phyloP scores from a whole-genome alignment of 2,329 filamentous ascomycete species.

The Hypoxylon sp. region DNA sequence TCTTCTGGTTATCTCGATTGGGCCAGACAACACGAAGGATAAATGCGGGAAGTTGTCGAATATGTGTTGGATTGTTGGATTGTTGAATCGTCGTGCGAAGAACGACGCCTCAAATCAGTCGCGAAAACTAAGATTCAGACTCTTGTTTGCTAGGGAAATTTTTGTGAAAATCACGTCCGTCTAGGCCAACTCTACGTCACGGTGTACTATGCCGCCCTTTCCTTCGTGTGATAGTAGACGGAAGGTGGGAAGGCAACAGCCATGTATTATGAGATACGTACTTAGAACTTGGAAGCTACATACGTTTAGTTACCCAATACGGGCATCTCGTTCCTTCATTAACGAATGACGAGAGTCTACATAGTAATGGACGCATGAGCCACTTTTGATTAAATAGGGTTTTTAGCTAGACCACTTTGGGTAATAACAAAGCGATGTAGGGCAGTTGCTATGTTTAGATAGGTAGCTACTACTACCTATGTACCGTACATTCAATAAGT shows the following conservation, averaged over 20 bases:
- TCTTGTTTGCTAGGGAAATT: neutral
- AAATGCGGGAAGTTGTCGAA: too few relatives aligned
- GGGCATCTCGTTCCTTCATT: neutral
- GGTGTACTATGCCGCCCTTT: too few relatives aligned
- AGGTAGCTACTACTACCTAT: neutral
- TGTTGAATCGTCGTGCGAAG: neutral
- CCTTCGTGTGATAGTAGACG: too few relatives aligned
- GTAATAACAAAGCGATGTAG: conserved; percentile 13
- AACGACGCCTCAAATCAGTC: neutral
- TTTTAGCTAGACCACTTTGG: conserved; percentile 17
- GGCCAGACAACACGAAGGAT: too few relatives aligned
- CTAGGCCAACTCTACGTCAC: neutral
- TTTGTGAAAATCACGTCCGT: neutral
- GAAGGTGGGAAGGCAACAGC: too few relatives aligned
- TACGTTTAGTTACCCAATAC: neutral
- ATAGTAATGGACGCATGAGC: neutral
- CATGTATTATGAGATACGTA: too few relatives aligned
- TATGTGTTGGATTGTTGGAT: too few relatives aligned
- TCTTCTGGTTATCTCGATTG: neutral
- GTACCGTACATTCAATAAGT: neutral
- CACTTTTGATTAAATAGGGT: neutral
- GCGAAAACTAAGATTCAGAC: neutral
- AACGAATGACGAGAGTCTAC: neutral
- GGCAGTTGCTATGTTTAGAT: conserved; percentile 22
- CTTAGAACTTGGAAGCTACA: too few relatives aligned